Percentiles rank a stretch among this genome's conserved stretches.
These are phyloP conservation scores for Haplographium delicatum DNA, from an alignment of 495 filamentous ascomycete species.

Conservation along the genomic window DNA sequence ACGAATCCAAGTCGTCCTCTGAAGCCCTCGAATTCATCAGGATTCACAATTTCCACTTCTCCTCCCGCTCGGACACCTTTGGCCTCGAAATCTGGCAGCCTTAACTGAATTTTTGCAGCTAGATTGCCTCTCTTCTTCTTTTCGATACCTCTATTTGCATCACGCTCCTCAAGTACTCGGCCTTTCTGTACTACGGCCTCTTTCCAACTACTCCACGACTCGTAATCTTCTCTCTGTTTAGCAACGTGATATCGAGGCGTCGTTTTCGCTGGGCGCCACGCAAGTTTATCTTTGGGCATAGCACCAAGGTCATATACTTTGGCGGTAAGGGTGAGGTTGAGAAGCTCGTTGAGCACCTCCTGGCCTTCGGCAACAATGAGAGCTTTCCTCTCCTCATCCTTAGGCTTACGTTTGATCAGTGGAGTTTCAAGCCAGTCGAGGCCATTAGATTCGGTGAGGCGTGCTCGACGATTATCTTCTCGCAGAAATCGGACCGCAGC, in stretches of 20 bases:
- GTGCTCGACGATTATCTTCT: conserved; percentile 67
- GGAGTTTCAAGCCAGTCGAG: conserved; percentile 65
- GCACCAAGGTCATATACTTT: conserved; percentile 50
- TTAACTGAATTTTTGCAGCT: conserved; percentile 43
- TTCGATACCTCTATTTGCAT: conserved; percentile 16
- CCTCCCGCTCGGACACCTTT: conserved; percentile 24
- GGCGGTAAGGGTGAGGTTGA: conserved; percentile 58
- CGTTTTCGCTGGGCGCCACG: conserved; percentile 55
- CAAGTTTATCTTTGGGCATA: conserved; percentile 46
- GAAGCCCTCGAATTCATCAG: conserved; percentile 34
- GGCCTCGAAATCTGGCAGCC: conserved; percentile 36
- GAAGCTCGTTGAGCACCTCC: conserved; percentile 65
- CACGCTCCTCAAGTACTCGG: conserved; percentile 28
- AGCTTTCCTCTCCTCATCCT: conserved; percentile 50
- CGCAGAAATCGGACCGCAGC: conserved; percentile 73
- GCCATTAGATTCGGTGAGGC: conserved; percentile 54
- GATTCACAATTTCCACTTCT: conserved; percentile 31
- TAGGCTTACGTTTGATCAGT: conserved; percentile 43
- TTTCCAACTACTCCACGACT: conserved; percentile 55
- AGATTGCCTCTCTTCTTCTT: conserved; percentile 31
- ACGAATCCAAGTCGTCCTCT: conserved; percentile 29
- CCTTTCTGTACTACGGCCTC: conserved; percentile 44
- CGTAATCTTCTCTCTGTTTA: conserved; percentile 55
- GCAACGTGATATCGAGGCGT: conserved; percentile 55
- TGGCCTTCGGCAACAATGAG: conserved; percentile 61